Percentiles rank a stretch among this genome's conserved stretches.
phyloP scores from a whole-genome alignment of 148 eudicot genomes.

The Chenopodium suecicum region DNA sequence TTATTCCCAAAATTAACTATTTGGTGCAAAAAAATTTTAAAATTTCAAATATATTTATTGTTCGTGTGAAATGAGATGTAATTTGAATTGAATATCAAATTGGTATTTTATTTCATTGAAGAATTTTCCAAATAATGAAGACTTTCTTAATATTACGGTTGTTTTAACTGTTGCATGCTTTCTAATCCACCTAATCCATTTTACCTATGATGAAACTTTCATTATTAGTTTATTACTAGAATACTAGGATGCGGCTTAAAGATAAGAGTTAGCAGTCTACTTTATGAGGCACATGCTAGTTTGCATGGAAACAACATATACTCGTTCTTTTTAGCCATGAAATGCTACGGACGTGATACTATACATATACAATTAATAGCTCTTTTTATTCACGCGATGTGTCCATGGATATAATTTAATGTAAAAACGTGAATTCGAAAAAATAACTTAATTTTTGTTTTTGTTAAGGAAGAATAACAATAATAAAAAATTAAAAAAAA shows the following conservation, averaged over 20 bases:
- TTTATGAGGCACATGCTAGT: background rate
- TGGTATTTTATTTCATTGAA: background rate
- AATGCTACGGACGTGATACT: no score
- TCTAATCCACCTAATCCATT: slow-evolving; percentile 17
- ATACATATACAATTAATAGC: no score
- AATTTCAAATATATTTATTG: background rate
- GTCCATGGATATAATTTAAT: no score
- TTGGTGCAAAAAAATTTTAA: no score
- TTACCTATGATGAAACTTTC: background rate
- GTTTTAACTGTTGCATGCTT: slow-evolving; percentile 21
- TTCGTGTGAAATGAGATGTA: background rate
- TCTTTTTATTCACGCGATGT: no score
- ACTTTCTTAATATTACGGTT: slow-evolving; percentile 17
- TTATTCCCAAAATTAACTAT: no score
- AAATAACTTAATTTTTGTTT: no score
- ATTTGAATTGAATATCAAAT: background rate
- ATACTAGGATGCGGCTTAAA: background rate
- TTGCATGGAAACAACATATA: background rate
- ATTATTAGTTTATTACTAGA: background rate
- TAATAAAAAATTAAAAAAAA: no score
- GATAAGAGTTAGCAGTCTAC: slow-evolving; percentile 3
- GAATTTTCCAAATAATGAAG: background rate
- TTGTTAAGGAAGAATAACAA: no score
- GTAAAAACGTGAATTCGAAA: no score
- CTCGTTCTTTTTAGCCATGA: background rate